These are phyloP conservation scores for Sclerotinia minor DNA, from an alignment of 2,329 filamentous ascomycete species.

Conservation along the genomic window DNA sequence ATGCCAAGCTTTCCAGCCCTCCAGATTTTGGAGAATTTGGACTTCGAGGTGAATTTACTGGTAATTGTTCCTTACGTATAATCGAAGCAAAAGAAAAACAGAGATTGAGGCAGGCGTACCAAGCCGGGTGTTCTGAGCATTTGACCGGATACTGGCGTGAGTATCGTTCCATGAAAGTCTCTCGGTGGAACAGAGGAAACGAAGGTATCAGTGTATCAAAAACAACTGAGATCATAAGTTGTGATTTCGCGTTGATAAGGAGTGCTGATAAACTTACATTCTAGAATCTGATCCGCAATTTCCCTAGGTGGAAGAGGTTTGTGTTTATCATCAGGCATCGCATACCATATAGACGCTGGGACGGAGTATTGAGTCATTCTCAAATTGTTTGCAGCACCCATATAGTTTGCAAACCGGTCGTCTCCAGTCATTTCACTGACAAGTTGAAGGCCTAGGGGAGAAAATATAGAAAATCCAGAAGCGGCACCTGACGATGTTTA, in stretches of 20 bases:
- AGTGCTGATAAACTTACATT: slow-evolving; percentile 29
- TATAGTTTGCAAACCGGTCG: not conserved
- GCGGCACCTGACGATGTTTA: slow-evolving; percentile 29
- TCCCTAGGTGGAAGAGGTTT: slow-evolving; percentile 31
- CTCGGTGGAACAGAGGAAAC: slow-evolving; percentile 29
- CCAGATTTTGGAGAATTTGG: not conserved
- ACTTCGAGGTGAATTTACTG: slow-evolving; percentile 10
- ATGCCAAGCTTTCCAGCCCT: not conserved
- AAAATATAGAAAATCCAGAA: slow-evolving; percentile 37
- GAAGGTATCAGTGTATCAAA: slow-evolving; percentile 14
- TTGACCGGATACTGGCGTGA: slow-evolving; percentile 33
- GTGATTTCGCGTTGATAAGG: not conserved
- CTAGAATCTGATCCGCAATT: slow-evolving; percentile 30
- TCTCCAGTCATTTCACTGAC: slow-evolving; percentile 27
- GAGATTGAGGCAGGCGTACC: slow-evolving; percentile 37
- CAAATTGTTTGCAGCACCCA: not conserved
- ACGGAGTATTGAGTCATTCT: not conserved
- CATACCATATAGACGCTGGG: slow-evolving; percentile 28
- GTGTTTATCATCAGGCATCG: slow-evolving; percentile 28
- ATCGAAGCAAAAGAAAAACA: slow-evolving; percentile 28
- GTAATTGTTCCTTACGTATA: slow-evolving; percentile 28
- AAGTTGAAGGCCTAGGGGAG: slow-evolving; percentile 34
- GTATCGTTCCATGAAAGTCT: slow-evolving; percentile 30
- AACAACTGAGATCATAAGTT: slow-evolving; percentile 6
- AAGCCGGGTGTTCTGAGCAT: slow-evolving; percentile 30